A percentile compares a stretch with the other conserved stretches of the same genome.
phyloP scores from a whole-genome alignment of 192 early-diverging fungal species.

The Entomortierella lignicola region DNA sequence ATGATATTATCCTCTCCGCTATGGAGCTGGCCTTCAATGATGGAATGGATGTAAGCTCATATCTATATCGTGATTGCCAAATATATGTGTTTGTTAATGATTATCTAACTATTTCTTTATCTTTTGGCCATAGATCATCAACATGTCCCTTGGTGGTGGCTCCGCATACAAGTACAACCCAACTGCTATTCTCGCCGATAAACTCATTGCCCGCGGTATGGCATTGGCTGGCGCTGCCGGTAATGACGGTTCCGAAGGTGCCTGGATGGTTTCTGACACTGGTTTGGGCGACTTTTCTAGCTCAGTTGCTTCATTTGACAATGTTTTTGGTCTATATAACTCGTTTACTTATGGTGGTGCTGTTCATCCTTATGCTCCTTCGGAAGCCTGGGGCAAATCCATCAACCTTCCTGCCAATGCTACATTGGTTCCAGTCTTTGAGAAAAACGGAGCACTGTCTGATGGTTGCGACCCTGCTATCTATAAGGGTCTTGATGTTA shows the following conservation, averaged over 20 bases:
- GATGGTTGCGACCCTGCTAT: constrained; percentile 41
- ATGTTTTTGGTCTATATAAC: constrained; percentile 13
- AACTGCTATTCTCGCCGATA: constrained; percentile 56
- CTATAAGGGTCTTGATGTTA: constrained; percentile 13
- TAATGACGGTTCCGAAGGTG: constrained; percentile 76
- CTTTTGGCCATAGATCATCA: constrained; percentile 74
- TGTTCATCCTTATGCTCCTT: constrained; percentile 11
- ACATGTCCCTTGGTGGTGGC: constrained; percentile 74
- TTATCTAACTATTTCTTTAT: constrained; percentile 5
- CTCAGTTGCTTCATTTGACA: constrained; percentile 33
- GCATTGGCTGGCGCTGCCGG: constrained; percentile 79
- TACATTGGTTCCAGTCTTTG: constrained; percentile 34
- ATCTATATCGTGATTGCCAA: constrained; percentile 37
- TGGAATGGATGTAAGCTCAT: constrained; percentile 72
- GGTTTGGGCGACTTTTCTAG: constrained; percentile 67
- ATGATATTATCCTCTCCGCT: constrained; percentile 82
- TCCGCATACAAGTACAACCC: constrained; percentile 68
- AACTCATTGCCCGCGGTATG: constrained; percentile 60
- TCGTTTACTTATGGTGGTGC: constrained; percentile 21
- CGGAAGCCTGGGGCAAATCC: constrained; percentile 3
- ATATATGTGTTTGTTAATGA: constrained; percentile 9
- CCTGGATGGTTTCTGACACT: constrained; percentile 67
- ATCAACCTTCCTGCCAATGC: constrained; percentile 58
- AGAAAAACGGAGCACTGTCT: constrained; percentile 18
- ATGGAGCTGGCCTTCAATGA: constrained; percentile 80